phyloP scores from a whole-genome alignment of 805 yeast species.

The Lachancea quebecensis region DNA sequence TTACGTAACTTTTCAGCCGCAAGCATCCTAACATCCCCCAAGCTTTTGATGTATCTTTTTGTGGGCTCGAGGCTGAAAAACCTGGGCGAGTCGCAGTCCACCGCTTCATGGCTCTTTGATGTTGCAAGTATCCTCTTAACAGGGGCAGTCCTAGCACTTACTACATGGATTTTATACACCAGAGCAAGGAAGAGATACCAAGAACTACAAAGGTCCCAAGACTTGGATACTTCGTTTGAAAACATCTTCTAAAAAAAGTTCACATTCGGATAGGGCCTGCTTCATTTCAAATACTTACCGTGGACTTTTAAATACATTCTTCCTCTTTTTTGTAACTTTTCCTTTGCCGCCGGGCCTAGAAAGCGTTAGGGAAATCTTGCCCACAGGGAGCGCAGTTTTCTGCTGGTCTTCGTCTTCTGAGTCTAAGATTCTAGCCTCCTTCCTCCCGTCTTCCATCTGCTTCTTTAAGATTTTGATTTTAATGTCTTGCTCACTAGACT shows the following conservation, averaged over 20 bases:
- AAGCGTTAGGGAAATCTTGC: constrained; percentile 4
- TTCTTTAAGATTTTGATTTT: constrained; percentile 38
- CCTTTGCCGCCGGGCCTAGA: constrained; percentile 1
- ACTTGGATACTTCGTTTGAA: constrained; percentile 9
- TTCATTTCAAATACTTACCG: not conserved
- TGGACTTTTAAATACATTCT: constrained; percentile 5
- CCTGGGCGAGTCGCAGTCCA: constrained; percentile 53
- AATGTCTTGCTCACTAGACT: constrained; percentile 42
- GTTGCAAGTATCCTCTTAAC: constrained; percentile 55
- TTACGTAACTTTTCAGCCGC: constrained; percentile 60
- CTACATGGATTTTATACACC: constrained; percentile 62
- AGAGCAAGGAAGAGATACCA: constrained; percentile 37
- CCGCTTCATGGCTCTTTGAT: constrained; percentile 52
- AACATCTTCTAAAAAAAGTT: not conserved
- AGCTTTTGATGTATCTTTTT: constrained; percentile 65
- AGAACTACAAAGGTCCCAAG: constrained; percentile 25
- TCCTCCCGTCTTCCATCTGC: constrained; percentile 39
- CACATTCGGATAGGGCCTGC: not conserved
- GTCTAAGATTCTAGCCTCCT: constrained; percentile 2
- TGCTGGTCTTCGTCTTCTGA: not conserved
- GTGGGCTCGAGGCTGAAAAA: constrained; percentile 69
- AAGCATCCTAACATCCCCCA: constrained; percentile 72
- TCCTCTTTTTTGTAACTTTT: constrained; percentile 6
- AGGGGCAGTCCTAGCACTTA: constrained; percentile 42
- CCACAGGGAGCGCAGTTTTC: not conserved